Evolutionary conservation across 2,329 filamentous ascomycete species (phyloP).

Genomic region (Ceratocystis variospora): DNA sequence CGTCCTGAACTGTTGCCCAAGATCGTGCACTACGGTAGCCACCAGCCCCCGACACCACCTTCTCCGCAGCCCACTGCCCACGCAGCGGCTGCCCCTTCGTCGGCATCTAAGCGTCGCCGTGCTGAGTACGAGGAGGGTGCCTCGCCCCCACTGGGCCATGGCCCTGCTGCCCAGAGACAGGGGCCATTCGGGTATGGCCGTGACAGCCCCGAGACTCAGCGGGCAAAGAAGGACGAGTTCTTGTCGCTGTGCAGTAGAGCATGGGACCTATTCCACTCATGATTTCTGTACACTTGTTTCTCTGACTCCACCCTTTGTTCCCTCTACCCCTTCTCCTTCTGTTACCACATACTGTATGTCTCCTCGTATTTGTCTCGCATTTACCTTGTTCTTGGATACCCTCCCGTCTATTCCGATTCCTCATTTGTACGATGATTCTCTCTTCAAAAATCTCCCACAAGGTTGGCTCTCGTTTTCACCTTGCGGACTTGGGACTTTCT

Average conservation of each 20-base stretch:
- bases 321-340: slow-evolving; percentile 2
- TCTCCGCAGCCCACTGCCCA: slow-evolving; percentile 48
- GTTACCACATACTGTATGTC: slow-evolving; percentile 19
- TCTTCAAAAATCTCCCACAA: not conserved
- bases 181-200: slow-evolving; percentile 69
- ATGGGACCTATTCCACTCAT: slow-evolving; percentile 96
- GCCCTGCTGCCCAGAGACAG: slow-evolving; percentile 45
- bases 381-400: slow-evolving; percentile 23
- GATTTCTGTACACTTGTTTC: slow-evolving; percentile 24
- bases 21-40: slow-evolving; percentile 87
- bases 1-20: slow-evolving; percentile 83
- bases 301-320: not conserved
- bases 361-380: slow-evolving; percentile 27
- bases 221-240: slow-evolving; percentile 86
- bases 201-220: slow-evolving; percentile 69
- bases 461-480: not conserved
- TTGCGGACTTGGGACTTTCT: not conserved
- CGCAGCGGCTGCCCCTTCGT: slow-evolving; percentile 39
- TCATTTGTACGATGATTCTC: slow-evolving; percentile 5
- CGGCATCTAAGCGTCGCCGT: slow-evolving; percentile 51
- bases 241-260: slow-evolving; percentile 72
- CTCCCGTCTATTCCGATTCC: slow-evolving; percentile 7
- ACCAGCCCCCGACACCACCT: slow-evolving; percentile 83
- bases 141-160: slow-evolving; percentile 69
- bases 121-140: slow-evolving; percentile 90